A percentile compares a stretch with the other conserved stretches of the same genome.
phyloP scores from a whole-genome alignment of 2,329 filamentous ascomycete species.

The Whalleya microplaca region DNA sequence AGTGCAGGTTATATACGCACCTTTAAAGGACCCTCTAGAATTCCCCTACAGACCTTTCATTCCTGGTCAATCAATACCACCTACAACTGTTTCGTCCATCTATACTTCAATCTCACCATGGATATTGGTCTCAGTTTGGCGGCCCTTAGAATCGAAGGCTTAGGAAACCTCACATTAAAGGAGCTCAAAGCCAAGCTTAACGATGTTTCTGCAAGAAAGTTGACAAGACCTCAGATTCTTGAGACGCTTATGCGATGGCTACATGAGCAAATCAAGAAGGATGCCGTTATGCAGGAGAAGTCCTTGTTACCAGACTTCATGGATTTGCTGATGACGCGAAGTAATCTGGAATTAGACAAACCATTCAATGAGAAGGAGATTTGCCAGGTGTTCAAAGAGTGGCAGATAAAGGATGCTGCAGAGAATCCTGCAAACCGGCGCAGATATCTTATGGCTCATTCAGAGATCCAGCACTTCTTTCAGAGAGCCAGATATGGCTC shows the following conservation, averaged over 20 bases:
- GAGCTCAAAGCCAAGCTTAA: constrained; percentile 23
- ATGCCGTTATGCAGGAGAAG: constrained; percentile 21
- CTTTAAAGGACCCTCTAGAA: not conserved
- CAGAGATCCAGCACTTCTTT: constrained; percentile 27
- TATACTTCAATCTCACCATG: constrained; percentile 23
- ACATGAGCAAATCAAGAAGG: constrained; percentile 31
- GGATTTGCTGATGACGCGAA: constrained; percentile 19
- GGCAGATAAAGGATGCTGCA: constrained; percentile 25
- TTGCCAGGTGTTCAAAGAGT: constrained; percentile 25
- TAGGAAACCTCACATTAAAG: constrained; percentile 17
- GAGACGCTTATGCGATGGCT: constrained; percentile 33
- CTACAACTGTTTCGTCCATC: not conserved
- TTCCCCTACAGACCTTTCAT: not conserved
- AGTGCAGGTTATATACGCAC: not conserved
- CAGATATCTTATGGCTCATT: constrained; percentile 32
- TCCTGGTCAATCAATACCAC: not conserved
- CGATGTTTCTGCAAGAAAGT: not conserved
- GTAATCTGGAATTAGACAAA: constrained; percentile 5
- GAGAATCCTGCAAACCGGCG: constrained; percentile 30
- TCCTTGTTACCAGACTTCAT: constrained; percentile 26
- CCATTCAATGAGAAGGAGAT: constrained; percentile 23
- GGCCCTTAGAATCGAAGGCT: constrained; percentile 5
- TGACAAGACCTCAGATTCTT: constrained; percentile 18
- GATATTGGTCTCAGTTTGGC: constrained; percentile 9
- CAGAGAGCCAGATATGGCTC: not conserved